A percentile compares a stretch with the other conserved stretches of the same genome.
These are phyloP conservation scores for Bruguiera sexangula DNA, from an alignment of 345 rosid genomes.

Conservation along the genomic window DNA sequence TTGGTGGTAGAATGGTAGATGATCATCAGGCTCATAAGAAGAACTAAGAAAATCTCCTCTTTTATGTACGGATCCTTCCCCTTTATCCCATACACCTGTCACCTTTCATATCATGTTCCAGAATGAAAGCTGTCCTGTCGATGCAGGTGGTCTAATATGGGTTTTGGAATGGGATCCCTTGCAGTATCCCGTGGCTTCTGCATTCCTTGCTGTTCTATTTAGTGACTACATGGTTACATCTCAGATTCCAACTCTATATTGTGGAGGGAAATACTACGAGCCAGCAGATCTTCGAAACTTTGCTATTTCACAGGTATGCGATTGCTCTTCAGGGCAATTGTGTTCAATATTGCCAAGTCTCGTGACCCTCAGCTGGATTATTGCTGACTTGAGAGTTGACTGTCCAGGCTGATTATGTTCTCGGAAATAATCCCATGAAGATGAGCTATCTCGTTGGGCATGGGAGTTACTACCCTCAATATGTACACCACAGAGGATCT, in stretches of 20 bases:
- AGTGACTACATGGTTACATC: conserved; percentile 26
- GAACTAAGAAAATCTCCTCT: too few species aligned
- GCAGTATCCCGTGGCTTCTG: conserved; percentile 24
- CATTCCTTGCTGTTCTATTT: conserved; percentile 24
- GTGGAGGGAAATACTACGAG: conserved; percentile 16
- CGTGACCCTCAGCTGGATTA: too few species aligned
- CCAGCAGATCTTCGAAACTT: conserved; percentile 19
- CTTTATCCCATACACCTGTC: too few species aligned
- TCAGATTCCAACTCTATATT: conserved; percentile 18
- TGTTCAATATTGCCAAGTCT: too few species aligned
- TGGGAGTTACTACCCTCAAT: neutral
- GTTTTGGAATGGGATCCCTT: conserved; percentile 15
- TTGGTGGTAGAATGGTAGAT: too few species aligned
- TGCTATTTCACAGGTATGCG: conserved; percentile 20
- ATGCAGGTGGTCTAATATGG: conserved; percentile 30
- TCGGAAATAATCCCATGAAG: neutral
- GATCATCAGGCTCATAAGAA: too few species aligned
- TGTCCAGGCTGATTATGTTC: neutral
- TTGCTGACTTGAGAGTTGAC: too few species aligned
- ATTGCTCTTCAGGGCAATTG: too few species aligned
- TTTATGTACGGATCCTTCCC: too few species aligned
- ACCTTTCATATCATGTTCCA: neutral
- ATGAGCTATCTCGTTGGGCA: neutral
- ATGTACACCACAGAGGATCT: neutral
- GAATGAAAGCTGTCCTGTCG: neutral